Base-by-base conservation (phyloP, 202 grass and related monocot genomes). In the Carex arenaria region DNA sequence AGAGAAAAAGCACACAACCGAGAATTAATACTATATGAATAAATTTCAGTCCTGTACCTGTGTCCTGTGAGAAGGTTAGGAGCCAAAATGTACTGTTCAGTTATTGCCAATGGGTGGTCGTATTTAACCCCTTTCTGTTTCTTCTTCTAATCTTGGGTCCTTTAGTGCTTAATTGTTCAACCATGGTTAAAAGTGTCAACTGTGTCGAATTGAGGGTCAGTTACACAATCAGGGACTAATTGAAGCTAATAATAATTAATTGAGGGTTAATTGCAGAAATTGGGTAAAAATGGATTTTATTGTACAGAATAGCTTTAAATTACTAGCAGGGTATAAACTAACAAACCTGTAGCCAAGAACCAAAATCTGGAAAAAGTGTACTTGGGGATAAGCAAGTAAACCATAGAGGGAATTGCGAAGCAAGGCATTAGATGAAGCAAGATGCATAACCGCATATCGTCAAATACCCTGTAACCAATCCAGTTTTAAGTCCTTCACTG, bases 341-440 rank as follows among this genome's bases (percentile, higher is more conserved):
- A 87, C 30, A 80, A 85, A 97, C 93, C 96, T 92, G 88, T 92
- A 66, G 96, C 91, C 81, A 91, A 88, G 82, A 99, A 93, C 93
- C 93, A 99, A 91, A 92, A 96, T 87, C 89, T 95, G 67, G 93
- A 99, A 85, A 95, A 93, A 49, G 93, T 96, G 82, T 99, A 99
- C 79, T 99, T 96, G 40, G 96, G 89, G 15, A 91, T 81, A 82
- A 99, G 89, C 83, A 96, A 88, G 84, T 93, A 99, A 65, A 96
- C 54, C 85, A 99, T 87, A 67, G 87, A 82, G 79, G 93, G 96
- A 89, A 95, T 95, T 64, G 85, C 89, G 43, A 99, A 75, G 74
- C 93, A 99, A 53, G 96, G 91, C 82, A 90, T 77, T 80, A 88
- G 83, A 66, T 92, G 89, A 47, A 99, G 82, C 89, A 96, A 80